These are phyloP conservation scores for Myxozyma melibiosi DNA, from an alignment of 805 yeast species.

Conservation along the genomic window DNA sequence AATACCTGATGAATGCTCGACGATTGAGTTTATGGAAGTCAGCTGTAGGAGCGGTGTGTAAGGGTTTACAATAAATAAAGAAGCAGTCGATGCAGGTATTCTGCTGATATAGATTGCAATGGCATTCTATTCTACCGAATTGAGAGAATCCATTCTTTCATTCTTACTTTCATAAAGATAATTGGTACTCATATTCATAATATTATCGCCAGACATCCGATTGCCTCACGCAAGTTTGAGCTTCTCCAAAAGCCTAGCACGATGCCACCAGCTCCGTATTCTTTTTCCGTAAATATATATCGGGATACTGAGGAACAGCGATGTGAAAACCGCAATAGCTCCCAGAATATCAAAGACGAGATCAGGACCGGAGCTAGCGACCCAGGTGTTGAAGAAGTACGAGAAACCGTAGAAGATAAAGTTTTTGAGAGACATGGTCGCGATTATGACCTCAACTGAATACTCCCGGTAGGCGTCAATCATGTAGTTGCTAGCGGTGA, in stretches of 20 bases:
- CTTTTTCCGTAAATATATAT: background rate
- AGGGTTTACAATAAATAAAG: too few relatives aligned
- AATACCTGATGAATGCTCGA: too few relatives aligned
- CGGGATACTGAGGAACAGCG: background rate
- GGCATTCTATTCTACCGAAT: too few relatives aligned
- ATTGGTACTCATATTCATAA: too few relatives aligned
- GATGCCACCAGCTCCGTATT: constrained; percentile 6
- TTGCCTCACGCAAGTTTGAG: background rate
- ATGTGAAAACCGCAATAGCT: background rate
- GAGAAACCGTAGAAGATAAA: constrained; percentile 4
- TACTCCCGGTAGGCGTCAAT: constrained; percentile 3
- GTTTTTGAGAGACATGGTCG: background rate
- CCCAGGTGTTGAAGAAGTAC: constrained; percentile 3
- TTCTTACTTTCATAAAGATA: too few relatives aligned
- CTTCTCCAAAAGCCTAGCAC: background rate
- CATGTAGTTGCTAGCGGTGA: constrained; percentile 1
- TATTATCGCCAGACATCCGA: too few relatives aligned
- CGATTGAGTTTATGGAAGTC: too few relatives aligned
- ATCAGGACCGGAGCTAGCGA: background rate
- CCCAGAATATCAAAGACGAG: constrained; percentile 1
- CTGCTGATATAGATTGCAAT: too few relatives aligned
- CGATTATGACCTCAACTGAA: background rate
- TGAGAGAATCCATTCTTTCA: too few relatives aligned
- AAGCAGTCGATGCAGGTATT: too few relatives aligned
- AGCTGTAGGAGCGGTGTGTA: too few relatives aligned